A percentile compares a stretch with the other conserved stretches of the same genome.
Conservation (phyloP, 257 asterid species). For the Solanum pinnatisectum region DNA sequence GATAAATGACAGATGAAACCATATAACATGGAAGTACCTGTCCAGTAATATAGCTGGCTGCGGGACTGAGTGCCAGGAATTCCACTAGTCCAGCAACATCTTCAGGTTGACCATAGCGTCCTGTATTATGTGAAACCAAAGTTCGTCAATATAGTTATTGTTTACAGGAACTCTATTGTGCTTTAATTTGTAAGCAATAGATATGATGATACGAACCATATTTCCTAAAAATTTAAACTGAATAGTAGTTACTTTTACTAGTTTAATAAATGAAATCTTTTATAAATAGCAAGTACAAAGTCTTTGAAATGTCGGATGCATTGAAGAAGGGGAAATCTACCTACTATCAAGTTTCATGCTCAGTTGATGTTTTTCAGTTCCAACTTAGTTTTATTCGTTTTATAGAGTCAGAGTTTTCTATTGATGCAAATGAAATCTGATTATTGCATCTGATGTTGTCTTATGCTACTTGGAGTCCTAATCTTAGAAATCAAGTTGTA, state of each 20-base stretch:
- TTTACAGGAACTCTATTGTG: too few relatives aligned
- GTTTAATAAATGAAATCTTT: background rate
- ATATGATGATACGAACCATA: background rate
- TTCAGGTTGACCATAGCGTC: constrained; percentile 43
- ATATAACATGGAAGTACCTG: constrained; percentile 36
- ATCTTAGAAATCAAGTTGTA: background rate
- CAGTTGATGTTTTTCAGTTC: background rate
- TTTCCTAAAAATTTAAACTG: background rate
- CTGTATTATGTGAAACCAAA: constrained; percentile 5
- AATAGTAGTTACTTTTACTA: background rate
- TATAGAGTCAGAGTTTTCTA: background rate
- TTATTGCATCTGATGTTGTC: background rate
- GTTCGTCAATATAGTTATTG: background rate
- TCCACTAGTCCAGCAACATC: constrained; percentile 47
- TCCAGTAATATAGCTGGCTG: constrained; percentile 91
- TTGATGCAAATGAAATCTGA: background rate
- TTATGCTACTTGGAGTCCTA: background rate
- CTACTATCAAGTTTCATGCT: background rate
- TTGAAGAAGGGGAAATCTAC: background rate
- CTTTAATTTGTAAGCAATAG: background rate
- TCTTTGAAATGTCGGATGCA: background rate
- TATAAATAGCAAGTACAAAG: background rate
- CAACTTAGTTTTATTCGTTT: background rate
- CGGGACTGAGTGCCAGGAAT: constrained; percentile 34
- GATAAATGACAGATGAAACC: background rate